A percentile compares a stretch with the other conserved stretches of the same genome.
Evolutionary conservation across 306 rosid genomes (phyloP).

Genomic region (Sicyos baderoa): DNA sequence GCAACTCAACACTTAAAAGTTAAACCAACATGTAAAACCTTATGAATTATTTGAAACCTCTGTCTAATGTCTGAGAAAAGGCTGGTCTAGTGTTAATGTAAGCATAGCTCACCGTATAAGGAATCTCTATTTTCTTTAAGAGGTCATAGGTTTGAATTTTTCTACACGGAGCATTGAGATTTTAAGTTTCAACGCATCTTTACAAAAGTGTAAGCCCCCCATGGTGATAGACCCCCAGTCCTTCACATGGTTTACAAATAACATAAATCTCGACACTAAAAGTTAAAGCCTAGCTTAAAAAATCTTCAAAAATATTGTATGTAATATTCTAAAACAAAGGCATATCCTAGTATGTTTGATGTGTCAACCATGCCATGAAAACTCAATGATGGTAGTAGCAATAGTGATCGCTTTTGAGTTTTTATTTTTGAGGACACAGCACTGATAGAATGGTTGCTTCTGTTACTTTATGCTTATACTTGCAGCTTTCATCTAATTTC

Average conservation of each 20-base stretch:
- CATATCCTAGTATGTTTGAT: background rate
- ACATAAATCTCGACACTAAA: background rate
- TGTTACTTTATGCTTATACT: conserved; percentile 24
- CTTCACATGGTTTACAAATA: background rate
- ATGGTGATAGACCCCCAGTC: too few species aligned
- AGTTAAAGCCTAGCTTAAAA: background rate
- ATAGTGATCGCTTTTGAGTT: background rate
- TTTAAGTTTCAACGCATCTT: background rate
- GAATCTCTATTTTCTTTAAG: background rate
- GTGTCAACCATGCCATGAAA: conserved; percentile 5
- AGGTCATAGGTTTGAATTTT: background rate
- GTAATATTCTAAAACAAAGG: background rate
- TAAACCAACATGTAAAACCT: background rate
- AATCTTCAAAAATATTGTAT: background rate
- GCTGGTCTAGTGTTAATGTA: background rate
- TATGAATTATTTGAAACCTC: background rate
- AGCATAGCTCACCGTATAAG: background rate
- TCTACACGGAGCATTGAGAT: background rate
- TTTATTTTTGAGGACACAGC: background rate
- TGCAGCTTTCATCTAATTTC: conserved; percentile 70
- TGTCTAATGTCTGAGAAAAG: background rate
- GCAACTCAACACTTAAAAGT: background rate
- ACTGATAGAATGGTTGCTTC: conserved; percentile 19
- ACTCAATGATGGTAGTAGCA: background rate
- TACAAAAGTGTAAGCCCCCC: background rate